Conservation (phyloP, 192 early-diverging fungal species). For the Entomortierella chlamydospora region DNA sequence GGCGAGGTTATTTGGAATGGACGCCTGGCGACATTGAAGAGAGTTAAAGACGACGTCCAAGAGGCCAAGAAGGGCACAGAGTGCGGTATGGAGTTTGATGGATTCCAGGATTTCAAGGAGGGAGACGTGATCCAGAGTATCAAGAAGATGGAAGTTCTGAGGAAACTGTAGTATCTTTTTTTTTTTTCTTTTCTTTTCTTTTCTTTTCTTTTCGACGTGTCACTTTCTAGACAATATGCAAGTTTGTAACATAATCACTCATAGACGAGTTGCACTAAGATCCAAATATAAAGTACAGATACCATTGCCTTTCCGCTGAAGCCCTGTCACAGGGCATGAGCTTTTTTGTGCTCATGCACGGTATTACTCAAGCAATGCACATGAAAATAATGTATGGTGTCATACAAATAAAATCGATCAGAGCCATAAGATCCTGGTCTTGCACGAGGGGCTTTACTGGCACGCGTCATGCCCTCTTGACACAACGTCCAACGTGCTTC, state of each 20-base stretch:
- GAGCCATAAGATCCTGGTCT: too few species aligned
- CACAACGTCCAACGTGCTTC: not conserved
- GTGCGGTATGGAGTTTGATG: conserved; percentile 93
- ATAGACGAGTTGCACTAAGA: too few species aligned
- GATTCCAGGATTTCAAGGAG: conserved; percentile 78
- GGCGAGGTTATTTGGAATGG: conserved; percentile 81
- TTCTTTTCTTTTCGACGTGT: not conserved
- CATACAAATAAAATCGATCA: too few species aligned
- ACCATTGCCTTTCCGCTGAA: too few species aligned
- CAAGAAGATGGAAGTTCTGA: conserved; percentile 48
- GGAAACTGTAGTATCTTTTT: conserved; percentile 23
- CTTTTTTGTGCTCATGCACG: too few species aligned
- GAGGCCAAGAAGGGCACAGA: conserved; percentile 96
- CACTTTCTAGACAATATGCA: too few species aligned
- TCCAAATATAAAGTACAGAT: too few species aligned
- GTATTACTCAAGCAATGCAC: too few species aligned
- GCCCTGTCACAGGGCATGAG: too few species aligned
- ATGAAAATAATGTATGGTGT: too few species aligned
- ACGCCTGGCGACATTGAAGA: conserved; percentile 80
- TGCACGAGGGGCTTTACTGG: too few species aligned
- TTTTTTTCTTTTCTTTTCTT: not conserved
- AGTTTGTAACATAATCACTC: too few species aligned
- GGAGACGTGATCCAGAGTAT: conserved; percentile 89
- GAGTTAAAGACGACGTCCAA: conserved; percentile 89
- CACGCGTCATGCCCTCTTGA: not conserved